Evolutionary conservation across 768 basidiomycete genomes (phyloP).

Genomic region (Lactifluus piperatus): DNA sequence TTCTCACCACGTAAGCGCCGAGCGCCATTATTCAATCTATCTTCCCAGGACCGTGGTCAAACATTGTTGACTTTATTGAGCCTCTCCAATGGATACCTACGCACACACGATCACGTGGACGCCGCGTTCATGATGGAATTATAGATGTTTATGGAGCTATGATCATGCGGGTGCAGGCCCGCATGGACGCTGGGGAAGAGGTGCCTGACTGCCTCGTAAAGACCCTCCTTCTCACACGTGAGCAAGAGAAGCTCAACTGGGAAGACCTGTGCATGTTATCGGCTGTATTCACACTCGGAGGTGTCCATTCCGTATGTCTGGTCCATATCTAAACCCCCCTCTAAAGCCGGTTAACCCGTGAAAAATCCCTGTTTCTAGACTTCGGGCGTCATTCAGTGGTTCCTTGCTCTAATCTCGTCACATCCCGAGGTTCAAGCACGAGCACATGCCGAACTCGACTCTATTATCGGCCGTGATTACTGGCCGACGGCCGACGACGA

Average conservation of each 20-base stretch:
- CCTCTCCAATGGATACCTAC: slow-evolving; percentile 35
- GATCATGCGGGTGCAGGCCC: slow-evolving; percentile 25
- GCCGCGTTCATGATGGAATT: slow-evolving; percentile 31
- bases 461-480: slow-evolving; percentile 21
- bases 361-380: slow-evolving; percentile 22
- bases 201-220: slow-evolving; percentile 31
- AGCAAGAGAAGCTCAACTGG: slow-evolving; percentile 27
- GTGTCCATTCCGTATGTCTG: slow-evolving; percentile 26
- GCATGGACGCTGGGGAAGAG: slow-evolving; percentile 26
- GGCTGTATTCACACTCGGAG: slow-evolving; percentile 29
- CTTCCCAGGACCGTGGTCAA: slow-evolving; percentile 36
- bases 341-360: not conserved
- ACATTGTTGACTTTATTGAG: slow-evolving; percentile 37
- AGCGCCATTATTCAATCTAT: not conserved
- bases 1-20: not conserved
- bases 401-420: slow-evolving; percentile 21
- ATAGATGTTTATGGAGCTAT: slow-evolving; percentile 29
- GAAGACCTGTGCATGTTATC: slow-evolving; percentile 30
- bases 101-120: slow-evolving; percentile 31
- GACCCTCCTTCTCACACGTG: slow-evolving; percentile 25
- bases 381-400: slow-evolving; percentile 30
- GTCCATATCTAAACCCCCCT: not conserved
- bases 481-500: slow-evolving; percentile 23
- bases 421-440: slow-evolving; percentile 24
- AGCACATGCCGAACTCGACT: slow-evolving; percentile 27